Conservation (phyloP, 2,329 filamentous ascomycete genomes). For the Aspergillus novoparasiticus region DNA sequence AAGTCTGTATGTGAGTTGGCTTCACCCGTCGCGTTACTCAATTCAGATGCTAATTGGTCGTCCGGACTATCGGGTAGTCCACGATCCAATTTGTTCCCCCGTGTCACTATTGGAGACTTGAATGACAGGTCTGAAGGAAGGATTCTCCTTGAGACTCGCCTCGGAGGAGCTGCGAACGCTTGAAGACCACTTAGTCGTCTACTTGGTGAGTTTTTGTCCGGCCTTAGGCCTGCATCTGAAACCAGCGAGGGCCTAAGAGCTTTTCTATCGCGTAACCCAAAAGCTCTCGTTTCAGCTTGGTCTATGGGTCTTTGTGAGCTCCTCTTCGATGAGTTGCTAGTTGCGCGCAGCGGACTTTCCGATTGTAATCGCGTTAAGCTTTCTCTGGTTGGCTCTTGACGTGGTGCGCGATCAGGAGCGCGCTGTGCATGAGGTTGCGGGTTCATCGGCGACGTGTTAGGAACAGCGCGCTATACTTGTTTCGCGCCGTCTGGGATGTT, state of each 20-base stretch:
- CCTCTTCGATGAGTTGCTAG: conserved; percentile 42
- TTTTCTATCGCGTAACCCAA: conserved; percentile 41
- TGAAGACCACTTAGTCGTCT: conserved; percentile 34
- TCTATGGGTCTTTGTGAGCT: conserved; percentile 24
- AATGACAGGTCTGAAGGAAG: conserved; percentile 32
- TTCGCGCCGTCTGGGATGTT: conserved; percentile 64
- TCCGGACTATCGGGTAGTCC: conserved; percentile 30
- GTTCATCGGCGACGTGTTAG: conserved; percentile 46
- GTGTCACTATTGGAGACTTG: conserved; percentile 26
- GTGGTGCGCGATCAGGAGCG: conserved; percentile 55
- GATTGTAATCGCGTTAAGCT: conserved; percentile 65
- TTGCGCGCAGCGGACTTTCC: conserved; percentile 55
- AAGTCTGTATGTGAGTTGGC: conserved; percentile 21
- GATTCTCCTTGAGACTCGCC: conserved; percentile 38
- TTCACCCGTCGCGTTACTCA: conserved; percentile 34
- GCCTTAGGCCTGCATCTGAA: conserved; percentile 26
- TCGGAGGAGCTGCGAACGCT: conserved; percentile 40
- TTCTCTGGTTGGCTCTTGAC: conserved; percentile 67
- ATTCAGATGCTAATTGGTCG: conserved; percentile 35
- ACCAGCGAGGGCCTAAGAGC: conserved; percentile 39
- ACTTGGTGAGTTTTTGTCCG: conserved; percentile 25
- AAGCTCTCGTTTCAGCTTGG: conserved; percentile 21
- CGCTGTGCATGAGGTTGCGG: conserved; percentile 26
- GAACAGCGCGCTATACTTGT: conserved; percentile 56
- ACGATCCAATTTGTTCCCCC: conserved; percentile 14